Evolutionary conservation across 148 eudicot genomes (phyloP).

Genomic region (Chenopodium quinoa): DNA sequence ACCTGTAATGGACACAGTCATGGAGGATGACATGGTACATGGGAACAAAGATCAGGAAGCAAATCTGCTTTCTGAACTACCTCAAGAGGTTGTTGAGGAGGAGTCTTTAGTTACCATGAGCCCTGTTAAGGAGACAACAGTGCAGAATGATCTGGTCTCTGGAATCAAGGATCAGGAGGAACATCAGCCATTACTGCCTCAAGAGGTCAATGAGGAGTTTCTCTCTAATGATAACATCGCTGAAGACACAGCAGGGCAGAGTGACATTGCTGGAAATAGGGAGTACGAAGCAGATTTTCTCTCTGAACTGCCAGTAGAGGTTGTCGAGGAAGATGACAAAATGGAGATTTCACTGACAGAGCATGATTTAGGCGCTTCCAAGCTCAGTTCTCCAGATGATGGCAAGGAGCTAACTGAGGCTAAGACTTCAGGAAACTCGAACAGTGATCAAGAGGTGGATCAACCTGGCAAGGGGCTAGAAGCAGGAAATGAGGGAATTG

Average conservation of each 20-base stretch:
- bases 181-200: not conserved
- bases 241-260: not conserved
- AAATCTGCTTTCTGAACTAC: slow-evolving; percentile 6
- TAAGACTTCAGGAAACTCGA: not conserved
- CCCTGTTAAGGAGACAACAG: not conserved
- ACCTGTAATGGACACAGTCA: not conserved
- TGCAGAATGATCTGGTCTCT: not conserved
- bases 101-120: not conserved
- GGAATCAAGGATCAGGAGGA: not conserved
- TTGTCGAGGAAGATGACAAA: slow-evolving; percentile 1
- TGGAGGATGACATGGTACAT: not conserved
- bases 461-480: not conserved
- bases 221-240: not conserved
- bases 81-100: slow-evolving; percentile 6
- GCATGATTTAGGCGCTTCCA: not conserved
- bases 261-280: not conserved
- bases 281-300: not conserved
- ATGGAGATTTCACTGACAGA: slow-evolving; percentile 8
- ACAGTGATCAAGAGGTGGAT: not conserved
- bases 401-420: not conserved
- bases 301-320: not conserved
- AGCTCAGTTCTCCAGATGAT: not conserved
- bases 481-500: not conserved
- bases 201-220: not conserved
- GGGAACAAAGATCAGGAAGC: not conserved